Evolutionary conservation across 371 early-diverging fungal genomes (phyloP), one percentile per base, ranked within the genome.

Genomic region (Fennellomyces sp.): DNA sequence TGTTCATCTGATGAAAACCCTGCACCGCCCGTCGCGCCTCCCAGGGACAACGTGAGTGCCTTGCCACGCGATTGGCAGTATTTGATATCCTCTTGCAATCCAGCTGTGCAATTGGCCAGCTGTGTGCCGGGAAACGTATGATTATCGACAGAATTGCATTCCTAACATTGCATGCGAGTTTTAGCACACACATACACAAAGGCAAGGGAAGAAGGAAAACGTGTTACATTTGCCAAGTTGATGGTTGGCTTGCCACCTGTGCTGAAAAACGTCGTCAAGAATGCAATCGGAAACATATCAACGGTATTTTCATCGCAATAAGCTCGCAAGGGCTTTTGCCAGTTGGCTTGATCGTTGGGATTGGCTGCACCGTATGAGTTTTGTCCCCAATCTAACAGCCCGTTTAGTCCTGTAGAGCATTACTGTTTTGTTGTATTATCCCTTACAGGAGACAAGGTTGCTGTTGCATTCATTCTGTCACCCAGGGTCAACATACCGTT

Each of bases 251-350:
- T 33, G 13, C 66, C 58, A 35, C 78, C 66, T 47, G 73, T 59
- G n/a, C 69, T 71, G 31, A 81, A 80, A 63, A 90, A 89, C 2
- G 73, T 80, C 33, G 90, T 81, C 72, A 91, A 62, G 54, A 91
- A 91, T 5, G 91, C 74, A 41, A 91, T 63, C 2, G 87, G 84
- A 25, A 90, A 76, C 5, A 87, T 72, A 63, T 89, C 85, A 52
- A 83, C 76, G 1, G 76, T 65, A 19, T 74, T 76, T 36, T 81
- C 84, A 35, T 86, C 65, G 62, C 92, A 91, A 62, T 90, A 91
- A 2, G 74, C 70, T 3, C 67, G 69, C 0, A 91, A 67, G 3
- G 85, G 72, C 53, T 82, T 67, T 60, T 80, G 81, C 78, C 77
- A 77, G 8, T 66, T 61, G 0, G 64, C 47, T 3, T 50, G 41